Conservation (phyloP, 169 alveolate species). For the Plasmodium yoelii region DNA sequence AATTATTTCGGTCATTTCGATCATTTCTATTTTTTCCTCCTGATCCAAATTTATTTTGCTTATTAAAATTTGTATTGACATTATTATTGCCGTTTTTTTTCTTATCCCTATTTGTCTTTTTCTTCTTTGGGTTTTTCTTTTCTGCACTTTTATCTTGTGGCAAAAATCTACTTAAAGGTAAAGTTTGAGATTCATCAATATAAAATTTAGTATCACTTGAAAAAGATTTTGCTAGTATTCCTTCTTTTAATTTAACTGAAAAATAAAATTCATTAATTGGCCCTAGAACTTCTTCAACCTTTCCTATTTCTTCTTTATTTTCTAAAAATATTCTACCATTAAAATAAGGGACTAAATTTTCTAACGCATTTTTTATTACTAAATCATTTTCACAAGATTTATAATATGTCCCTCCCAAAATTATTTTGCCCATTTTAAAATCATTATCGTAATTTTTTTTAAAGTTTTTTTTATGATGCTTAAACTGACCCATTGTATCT, state of each 20-base stretch:
- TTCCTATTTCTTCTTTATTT: conserved; percentile 95
- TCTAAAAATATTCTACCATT: conserved; percentile 95
- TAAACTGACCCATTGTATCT: conserved; percentile 39
- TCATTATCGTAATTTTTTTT: conserved; percentile 36
- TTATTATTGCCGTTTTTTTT: conserved; percentile 20
- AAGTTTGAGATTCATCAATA: conserved; percentile 88
- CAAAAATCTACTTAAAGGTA: conserved; percentile 90
- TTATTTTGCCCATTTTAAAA: conserved; percentile 54
- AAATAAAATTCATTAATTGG: conserved; percentile 92
- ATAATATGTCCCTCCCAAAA: conserved; percentile 90
- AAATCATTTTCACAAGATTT: conserved; percentile 94
- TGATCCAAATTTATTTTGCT: conserved; percentile 73
- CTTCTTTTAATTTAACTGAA: conserved; percentile 90
- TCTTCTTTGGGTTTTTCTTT: conserved; percentile 78
- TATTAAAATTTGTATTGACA: conserved; percentile 46
- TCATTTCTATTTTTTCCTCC: conserved; percentile 79
- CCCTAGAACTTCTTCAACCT: conserved; percentile 96
- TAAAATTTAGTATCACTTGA: conserved; percentile 84
- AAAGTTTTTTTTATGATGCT: conserved; percentile 18
- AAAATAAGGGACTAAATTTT: conserved; percentile 94
- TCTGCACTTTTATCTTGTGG: conserved; percentile 76
- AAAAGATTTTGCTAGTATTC: conserved; percentile 90
- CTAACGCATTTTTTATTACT: conserved; percentile 89
- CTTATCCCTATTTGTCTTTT: conserved; percentile 78
- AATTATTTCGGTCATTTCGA: conserved; percentile 73